These are phyloP conservation scores for Penicillium argentinense DNA, from an alignment of 495 filamentous ascomycete species.

Conservation along the genomic window DNA sequence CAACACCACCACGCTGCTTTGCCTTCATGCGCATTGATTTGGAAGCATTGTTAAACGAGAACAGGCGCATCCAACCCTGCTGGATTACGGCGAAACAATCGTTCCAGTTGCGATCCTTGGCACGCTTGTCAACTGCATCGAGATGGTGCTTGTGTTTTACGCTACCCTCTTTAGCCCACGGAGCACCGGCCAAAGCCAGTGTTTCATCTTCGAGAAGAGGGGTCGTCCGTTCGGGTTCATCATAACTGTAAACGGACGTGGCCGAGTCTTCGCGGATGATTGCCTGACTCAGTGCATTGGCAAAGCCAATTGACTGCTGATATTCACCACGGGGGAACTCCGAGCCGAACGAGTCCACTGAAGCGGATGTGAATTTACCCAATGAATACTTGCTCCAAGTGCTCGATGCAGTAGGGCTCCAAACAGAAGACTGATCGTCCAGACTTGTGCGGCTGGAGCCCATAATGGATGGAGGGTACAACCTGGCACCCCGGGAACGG, in stretches of 20 bases:
- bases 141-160: slow-evolving; percentile 96
- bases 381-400: slow-evolving; percentile 95
- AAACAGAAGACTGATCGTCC: slow-evolving; percentile 86
- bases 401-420: slow-evolving; percentile 84
- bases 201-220: slow-evolving; percentile 88
- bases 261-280: slow-evolving; percentile 90
- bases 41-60: slow-evolving; percentile 76
- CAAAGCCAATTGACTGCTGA: slow-evolving; percentile 95
- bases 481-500: slow-evolving; percentile 69
- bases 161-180: slow-evolving; percentile 97
- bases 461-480: slow-evolving; percentile 76
- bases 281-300: slow-evolving; percentile 92
- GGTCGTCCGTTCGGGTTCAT: slow-evolving; percentile 54
- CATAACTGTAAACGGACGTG: slow-evolving; percentile 48
- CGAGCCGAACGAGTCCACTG: slow-evolving; percentile 82
- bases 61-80: slow-evolving; percentile 92
- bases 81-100: slow-evolving; percentile 98
- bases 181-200: slow-evolving; percentile 83
- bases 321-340: slow-evolving; percentile 80
- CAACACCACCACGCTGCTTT: slow-evolving; percentile 59
- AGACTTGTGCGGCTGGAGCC: slow-evolving; percentile 93
- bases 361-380: slow-evolving; percentile 85
- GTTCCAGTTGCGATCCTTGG: slow-evolving; percentile 89
- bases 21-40: slow-evolving; percentile 73
- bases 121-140: slow-evolving; percentile 82